phyloP scores from a whole-genome alignment of 495 filamentous ascomycete genomes.

The Daldinia decipiens region DNA sequence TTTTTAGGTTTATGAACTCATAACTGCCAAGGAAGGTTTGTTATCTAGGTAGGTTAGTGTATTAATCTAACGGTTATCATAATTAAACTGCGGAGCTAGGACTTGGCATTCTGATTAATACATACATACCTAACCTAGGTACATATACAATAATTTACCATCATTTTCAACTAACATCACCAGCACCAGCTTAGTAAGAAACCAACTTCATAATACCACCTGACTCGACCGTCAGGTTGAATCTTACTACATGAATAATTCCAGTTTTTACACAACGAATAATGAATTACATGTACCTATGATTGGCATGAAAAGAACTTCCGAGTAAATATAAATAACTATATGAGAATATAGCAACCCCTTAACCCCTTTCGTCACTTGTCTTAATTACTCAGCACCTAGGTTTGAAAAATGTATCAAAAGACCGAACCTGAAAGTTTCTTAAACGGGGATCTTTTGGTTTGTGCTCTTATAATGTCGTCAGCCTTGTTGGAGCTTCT shows the following conservation, averaged over 20 bases:
- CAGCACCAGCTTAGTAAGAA: neutral
- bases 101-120: neutral
- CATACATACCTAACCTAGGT: too few relatives aligned
- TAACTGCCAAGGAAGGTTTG: constrained; percentile 1
- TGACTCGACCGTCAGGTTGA: constrained; percentile 2
- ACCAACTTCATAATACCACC: neutral
- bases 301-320: neutral
- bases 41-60: constrained; percentile 1
- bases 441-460: neutral
- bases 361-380: neutral
- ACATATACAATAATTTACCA: too few relatives aligned
- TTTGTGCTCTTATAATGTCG: neutral
- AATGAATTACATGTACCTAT: neutral
- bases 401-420: neutral
- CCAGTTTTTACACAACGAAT: neutral
- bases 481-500: too few relatives aligned
- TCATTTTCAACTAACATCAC: neutral
- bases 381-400: neutral
- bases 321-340: neutral
- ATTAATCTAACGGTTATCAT: constrained; percentile 14
- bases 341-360: too few relatives aligned
- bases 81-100: neutral
- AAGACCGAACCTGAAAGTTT: neutral
- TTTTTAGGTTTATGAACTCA: constrained; percentile 17
- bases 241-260: neutral